Evolutionary conservation across 2,329 filamentous ascomycete genomes (phyloP).

Genomic region (Hypoxylon sp.): DNA sequence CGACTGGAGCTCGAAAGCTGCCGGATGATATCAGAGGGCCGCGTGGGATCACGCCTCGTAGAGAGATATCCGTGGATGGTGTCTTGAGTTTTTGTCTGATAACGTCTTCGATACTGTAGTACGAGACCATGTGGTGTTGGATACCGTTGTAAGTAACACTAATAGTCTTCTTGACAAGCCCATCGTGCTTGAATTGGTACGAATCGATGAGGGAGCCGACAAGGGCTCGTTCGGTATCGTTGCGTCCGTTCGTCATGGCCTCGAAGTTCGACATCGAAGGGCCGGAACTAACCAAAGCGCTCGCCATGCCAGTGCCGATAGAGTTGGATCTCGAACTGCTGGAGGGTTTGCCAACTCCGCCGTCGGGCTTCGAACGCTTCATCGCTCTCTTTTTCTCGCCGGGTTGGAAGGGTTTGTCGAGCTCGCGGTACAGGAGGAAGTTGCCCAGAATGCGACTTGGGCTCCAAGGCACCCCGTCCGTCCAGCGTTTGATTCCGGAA

Average conservation of each 20-base stretch:
- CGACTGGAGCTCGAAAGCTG: constrained; percentile 76
- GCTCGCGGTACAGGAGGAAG: constrained; percentile 87
- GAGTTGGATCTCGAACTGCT: constrained; percentile 49
- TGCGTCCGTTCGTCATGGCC: constrained; percentile 36
- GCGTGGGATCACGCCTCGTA: constrained; percentile 69
- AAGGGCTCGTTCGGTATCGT: constrained; percentile 61
- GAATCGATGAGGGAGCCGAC: constrained; percentile 91
- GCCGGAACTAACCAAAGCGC: constrained; percentile 1
- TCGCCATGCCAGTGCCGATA: constrained; percentile 16
- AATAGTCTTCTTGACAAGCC: constrained; percentile 93
- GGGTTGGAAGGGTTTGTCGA: constrained; percentile 82
- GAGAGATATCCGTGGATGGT: constrained; percentile 68
- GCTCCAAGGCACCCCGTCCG: constrained; percentile 91
- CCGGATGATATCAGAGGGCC: constrained; percentile 71
- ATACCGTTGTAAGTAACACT: constrained; percentile 82
- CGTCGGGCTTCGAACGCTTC: constrained; percentile 72
- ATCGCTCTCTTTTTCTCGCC: constrained; percentile 89
- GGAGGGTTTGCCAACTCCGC: constrained; percentile 58
- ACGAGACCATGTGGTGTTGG: constrained; percentile 88
- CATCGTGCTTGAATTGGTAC: constrained; percentile 86
- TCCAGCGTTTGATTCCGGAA: constrained; percentile 95
- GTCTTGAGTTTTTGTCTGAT: constrained; percentile 70
- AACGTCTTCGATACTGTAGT: constrained; percentile 89
- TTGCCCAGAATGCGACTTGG: constrained; percentile 89
- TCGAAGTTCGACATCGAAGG: constrained; percentile 25